Evolutionary conservation across 164 flowering plant genomes (phyloP).

Genomic region (Umbellularia californica): DNA sequence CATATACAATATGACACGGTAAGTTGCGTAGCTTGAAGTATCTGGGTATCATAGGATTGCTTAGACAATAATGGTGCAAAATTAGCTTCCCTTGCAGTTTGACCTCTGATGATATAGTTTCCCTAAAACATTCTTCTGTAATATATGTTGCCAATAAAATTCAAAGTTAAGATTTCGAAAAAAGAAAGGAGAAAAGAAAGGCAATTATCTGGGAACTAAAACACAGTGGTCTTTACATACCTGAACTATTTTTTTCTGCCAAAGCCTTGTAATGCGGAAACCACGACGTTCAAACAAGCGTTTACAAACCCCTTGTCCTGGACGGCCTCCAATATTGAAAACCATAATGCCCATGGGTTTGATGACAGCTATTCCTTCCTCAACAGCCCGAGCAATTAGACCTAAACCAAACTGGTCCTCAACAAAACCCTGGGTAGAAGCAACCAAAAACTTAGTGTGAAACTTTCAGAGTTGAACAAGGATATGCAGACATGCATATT

Average conservation of each 20-base stretch:
- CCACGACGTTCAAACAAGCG: conserved; percentile 98
- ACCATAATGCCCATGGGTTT: conserved; percentile 94
- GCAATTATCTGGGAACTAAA: neutral
- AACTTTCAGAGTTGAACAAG: neutral
- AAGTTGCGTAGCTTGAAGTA: no score
- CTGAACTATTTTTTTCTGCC: conserved; percentile 98
- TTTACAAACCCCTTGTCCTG: conserved; percentile 92
- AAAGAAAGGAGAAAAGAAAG: neutral
- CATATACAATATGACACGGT: no score
- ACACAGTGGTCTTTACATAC: conserved; percentile 17
- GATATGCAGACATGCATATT: neutral
- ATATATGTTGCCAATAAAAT: no score
- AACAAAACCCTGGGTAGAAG: conserved; percentile 72
- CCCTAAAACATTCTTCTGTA: no score
- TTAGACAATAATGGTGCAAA: no score
- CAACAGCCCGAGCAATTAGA: conserved; percentile 93
- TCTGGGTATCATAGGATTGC: no score
- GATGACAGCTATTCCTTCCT: conserved; percentile 92
- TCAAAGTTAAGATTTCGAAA: neutral
- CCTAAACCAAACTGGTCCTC: conserved; percentile 99
- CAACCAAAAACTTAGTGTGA: neutral
- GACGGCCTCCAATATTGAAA: conserved; percentile 98
- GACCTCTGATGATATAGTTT: no score
- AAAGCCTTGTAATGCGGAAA: conserved; percentile 66
- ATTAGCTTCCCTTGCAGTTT: no score